Conservation (phyloP, 176 grass and related monocot species). For the Triticum timopheevii region DNA sequence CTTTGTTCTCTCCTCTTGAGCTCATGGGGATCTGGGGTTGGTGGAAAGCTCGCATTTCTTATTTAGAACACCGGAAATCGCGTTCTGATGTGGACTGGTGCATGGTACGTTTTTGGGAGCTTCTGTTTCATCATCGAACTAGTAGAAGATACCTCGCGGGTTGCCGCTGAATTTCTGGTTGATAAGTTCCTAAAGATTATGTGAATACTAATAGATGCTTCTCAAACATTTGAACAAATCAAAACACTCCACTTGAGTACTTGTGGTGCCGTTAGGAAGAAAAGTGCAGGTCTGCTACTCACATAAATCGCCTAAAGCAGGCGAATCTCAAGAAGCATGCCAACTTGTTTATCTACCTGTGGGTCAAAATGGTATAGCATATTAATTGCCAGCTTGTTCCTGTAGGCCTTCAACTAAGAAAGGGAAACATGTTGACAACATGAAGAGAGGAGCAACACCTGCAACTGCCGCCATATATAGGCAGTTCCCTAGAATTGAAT, state of each 20-base stretch:
- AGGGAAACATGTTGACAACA: not conserved
- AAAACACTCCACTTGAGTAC: too few relatives aligned
- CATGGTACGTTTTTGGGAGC: not conserved
- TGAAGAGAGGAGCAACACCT: not conserved
- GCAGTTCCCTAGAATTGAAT: not conserved
- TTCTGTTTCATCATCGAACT: not conserved
- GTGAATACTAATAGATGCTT: too few relatives aligned
- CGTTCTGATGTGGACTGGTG: conserved; percentile 20
- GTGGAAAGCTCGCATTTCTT: conserved; percentile 23
- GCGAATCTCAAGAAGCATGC: too few relatives aligned
- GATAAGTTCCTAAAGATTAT: too few relatives aligned
- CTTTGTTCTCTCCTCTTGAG: conserved; percentile 2
- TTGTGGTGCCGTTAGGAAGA: too few relatives aligned
- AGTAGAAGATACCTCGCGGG: too few relatives aligned
- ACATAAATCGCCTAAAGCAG: too few relatives aligned
- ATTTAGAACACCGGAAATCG: conserved; percentile 22
- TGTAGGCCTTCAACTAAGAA: not conserved
- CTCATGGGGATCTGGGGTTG: conserved; percentile 44
- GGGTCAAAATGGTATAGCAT: too few relatives aligned
- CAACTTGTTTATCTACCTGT: too few relatives aligned
- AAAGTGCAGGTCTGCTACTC: too few relatives aligned
- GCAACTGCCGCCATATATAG: not conserved
- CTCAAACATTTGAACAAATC: too few relatives aligned
- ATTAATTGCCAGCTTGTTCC: conserved; percentile 5
- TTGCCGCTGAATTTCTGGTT: too few relatives aligned